A percentile compares a stretch with the other conserved stretches of the same genome.
Evolutionary conservation across 208 protist species (phyloP).

Genomic region (Crithidia expoeki): DNA sequence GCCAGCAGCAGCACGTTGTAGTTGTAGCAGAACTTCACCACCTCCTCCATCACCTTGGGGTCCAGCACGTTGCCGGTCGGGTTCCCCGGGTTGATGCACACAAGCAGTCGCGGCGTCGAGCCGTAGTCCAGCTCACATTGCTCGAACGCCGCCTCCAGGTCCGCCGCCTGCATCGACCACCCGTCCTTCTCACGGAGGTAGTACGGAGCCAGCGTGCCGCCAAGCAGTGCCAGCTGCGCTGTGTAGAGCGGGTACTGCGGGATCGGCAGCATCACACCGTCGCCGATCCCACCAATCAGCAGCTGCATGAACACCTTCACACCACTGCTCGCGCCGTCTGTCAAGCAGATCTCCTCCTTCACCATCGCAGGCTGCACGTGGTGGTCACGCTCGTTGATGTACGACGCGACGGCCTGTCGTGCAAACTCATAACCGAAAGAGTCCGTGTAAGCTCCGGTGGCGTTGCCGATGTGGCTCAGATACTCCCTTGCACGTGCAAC

Average conservation of each 20-base stretch:
- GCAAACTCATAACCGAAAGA: slow-evolving; percentile 92
- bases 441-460: slow-evolving; percentile 96
- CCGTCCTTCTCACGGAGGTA: slow-evolving; percentile 93
- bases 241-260: slow-evolving; percentile 99
- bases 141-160: slow-evolving; percentile 69
- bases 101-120: slow-evolving; percentile 92
- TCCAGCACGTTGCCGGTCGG: slow-evolving; percentile 95
- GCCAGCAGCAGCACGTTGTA: slow-evolving; percentile 94
- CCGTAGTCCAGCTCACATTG: slow-evolving; percentile 57
- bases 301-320: slow-evolving; percentile 89
- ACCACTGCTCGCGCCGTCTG: slow-evolving; percentile 95
- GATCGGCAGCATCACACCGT: slow-evolving; percentile 97
- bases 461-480: slow-evolving; percentile 53
- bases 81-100: slow-evolving; percentile 99
- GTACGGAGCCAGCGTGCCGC: slow-evolving; percentile 93
- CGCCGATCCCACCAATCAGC: slow-evolving; percentile 67
- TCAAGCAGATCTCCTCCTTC: slow-evolving; percentile 91
- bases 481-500: slow-evolving; percentile 88
- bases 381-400: slow-evolving; percentile 95
- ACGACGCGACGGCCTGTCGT: slow-evolving; percentile 91
- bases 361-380: slow-evolving; percentile 37
- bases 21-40: slow-evolving; percentile 74
- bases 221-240: slow-evolving; percentile 95
- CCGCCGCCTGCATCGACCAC: slow-evolving; percentile 87
- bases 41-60: slow-evolving; percentile 76